Percentiles rank a stretch among this genome's conserved stretches.
These are phyloP conservation scores for Alternaria infectoria DNA, from an alignment of 2,329 filamentous ascomycete species.

Conservation along the genomic window DNA sequence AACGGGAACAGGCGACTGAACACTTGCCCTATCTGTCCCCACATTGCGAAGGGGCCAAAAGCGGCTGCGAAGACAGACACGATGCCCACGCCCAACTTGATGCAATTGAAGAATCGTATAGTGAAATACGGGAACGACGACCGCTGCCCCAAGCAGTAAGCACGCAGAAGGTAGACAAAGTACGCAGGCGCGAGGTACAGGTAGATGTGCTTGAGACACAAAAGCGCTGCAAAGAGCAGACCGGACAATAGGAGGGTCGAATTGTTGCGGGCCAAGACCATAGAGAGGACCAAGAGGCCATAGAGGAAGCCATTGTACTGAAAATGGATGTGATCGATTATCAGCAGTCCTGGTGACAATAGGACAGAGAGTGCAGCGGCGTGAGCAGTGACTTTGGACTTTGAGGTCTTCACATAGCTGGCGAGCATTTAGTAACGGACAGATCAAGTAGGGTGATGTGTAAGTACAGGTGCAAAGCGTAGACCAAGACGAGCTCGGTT, in stretches of 20 bases:
- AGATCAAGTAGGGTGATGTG: not conserved
- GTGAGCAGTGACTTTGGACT: slow-evolving; percentile 79
- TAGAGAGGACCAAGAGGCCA: slow-evolving; percentile 83
- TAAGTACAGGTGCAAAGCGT: slow-evolving; percentile 75
- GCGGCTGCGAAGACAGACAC: slow-evolving; percentile 74
- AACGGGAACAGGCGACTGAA: slow-evolving; percentile 90
- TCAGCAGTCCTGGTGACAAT: slow-evolving; percentile 88
- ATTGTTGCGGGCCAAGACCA: slow-evolving; percentile 79
- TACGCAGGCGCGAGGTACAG: slow-evolving; percentile 95
- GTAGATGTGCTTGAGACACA: slow-evolving; percentile 98
- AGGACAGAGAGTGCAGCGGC: slow-evolving; percentile 87
- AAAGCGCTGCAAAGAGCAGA: slow-evolving; percentile 78
- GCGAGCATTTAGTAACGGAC: slow-evolving; percentile 14
- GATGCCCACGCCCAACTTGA: slow-evolving; percentile 82
- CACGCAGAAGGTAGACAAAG: slow-evolving; percentile 88
- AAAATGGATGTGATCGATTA: slow-evolving; percentile 98
- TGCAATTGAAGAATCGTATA: slow-evolving; percentile 76
- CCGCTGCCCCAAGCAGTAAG: slow-evolving; percentile 82
- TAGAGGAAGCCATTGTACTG: slow-evolving; percentile 99
- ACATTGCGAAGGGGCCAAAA: slow-evolving; percentile 85
- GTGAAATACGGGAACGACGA: slow-evolving; percentile 71
- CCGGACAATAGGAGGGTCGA: slow-evolving; percentile 80
- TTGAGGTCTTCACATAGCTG: slow-evolving; percentile 77
- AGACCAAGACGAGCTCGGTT: slow-evolving; percentile 83
- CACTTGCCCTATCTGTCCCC: slow-evolving; percentile 84